phyloP scores from a whole-genome alignment of 768 basidiomycete species.

The Lentinula edodes region DNA sequence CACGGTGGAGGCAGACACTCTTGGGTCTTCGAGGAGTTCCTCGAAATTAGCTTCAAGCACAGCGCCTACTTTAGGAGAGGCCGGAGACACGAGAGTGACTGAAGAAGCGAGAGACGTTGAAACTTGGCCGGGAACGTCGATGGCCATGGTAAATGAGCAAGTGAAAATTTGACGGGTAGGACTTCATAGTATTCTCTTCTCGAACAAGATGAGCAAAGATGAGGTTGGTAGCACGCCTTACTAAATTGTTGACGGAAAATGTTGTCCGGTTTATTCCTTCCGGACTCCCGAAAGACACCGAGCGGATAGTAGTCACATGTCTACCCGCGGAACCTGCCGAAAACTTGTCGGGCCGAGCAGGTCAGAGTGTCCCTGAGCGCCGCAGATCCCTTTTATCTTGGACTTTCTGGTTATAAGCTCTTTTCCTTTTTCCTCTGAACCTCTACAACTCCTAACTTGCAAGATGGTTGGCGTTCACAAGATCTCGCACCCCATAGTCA shows the following conservation, averaged over 20 bases:
- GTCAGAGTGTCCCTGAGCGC: background rate
- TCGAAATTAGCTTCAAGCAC: background rate
- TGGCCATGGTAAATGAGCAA: background rate
- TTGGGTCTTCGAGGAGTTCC: conserved; percentile 25
- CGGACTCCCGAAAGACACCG: background rate
- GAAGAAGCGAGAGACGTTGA: background rate
- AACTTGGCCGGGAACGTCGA: background rate
- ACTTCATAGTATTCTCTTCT: background rate
- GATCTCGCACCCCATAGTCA: conserved; percentile 67
- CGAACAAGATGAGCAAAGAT: background rate
- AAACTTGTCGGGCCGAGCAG: background rate
- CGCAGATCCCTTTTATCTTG: background rate
- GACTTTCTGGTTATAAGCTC: background rate
- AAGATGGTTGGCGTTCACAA: conserved; percentile 32
- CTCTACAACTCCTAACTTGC: background rate
- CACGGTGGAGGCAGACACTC: conserved; percentile 51
- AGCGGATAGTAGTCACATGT: background rate
- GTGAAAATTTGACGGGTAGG: background rate
- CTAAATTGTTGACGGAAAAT: background rate
- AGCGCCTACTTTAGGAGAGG: conserved; percentile 1
- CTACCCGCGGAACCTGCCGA: background rate
- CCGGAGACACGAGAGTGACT: background rate
- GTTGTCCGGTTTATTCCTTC: background rate
- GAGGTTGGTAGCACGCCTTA: conserved; percentile 2
- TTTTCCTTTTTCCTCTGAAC: too few species aligned